phyloP scores from a whole-genome alignment of 495 filamentous ascomycete species.

The Talaromyces nanjingensis region DNA sequence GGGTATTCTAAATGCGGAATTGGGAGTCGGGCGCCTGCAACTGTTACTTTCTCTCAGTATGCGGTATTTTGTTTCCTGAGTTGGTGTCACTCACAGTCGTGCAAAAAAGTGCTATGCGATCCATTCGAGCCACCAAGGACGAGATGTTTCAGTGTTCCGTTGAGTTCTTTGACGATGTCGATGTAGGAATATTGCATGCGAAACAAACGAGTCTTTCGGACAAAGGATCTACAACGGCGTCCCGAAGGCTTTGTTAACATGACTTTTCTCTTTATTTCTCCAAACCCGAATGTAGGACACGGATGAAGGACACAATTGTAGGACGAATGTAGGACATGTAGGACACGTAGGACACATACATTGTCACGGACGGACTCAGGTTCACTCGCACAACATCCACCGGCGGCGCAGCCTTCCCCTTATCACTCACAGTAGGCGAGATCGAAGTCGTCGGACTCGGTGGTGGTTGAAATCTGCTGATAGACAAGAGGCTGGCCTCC shows the following conservation, averaged over 20 bases:
- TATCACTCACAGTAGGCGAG: conserved; percentile 24
- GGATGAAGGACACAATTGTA: not conserved
- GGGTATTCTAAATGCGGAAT: conserved; percentile 42
- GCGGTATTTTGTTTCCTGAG: not conserved
- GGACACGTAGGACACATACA: conserved; percentile 23
- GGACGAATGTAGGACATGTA: not conserved
- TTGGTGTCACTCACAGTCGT: conserved; percentile 28
- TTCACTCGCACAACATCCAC: conserved; percentile 32
- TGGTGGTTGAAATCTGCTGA: conserved; percentile 17
- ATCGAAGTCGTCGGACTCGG: conserved; percentile 24
- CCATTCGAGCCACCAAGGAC: conserved; percentile 39
- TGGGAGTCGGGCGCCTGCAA: conserved; percentile 33
- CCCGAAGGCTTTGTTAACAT: not conserved
- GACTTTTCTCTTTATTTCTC: not conserved
- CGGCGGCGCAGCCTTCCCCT: conserved; percentile 25
- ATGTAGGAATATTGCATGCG: conserved; percentile 37
- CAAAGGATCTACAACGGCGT: conserved; percentile 27
- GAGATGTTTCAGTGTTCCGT: conserved; percentile 30
- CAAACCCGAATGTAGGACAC: not conserved
- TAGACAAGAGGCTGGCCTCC: conserved; percentile 25
- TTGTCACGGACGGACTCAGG: conserved; percentile 31
- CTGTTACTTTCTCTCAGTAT: conserved; percentile 14
- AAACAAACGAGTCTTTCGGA: conserved; percentile 32
- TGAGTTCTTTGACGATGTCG: conserved; percentile 35
- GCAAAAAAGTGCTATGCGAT: conserved; percentile 34